Evolutionary conservation across 2,329 filamentous ascomycete species (phyloP).

Genomic region (Cordyceps sp.): DNA sequence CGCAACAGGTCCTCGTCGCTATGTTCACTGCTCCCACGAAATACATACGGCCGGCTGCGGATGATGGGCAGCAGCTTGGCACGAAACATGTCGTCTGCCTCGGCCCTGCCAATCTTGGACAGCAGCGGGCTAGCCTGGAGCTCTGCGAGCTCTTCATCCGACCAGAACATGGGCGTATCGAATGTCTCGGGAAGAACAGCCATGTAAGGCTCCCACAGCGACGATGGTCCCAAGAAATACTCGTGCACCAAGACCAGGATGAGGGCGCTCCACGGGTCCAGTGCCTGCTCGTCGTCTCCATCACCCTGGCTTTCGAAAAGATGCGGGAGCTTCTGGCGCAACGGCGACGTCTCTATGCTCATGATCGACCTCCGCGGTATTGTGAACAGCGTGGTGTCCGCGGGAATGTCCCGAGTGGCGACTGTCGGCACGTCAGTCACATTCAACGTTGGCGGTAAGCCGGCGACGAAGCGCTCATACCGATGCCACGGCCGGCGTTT

Average conservation of each 20-base stretch:
- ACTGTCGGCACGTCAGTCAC: slow-evolving; percentile 29
- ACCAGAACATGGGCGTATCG: slow-evolving; percentile 87
- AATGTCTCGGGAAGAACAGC: slow-evolving; percentile 55
- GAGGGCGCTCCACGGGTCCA: slow-evolving; percentile 38
- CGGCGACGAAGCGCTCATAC: slow-evolving; percentile 16
- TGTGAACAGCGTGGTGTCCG: slow-evolving; percentile 65
- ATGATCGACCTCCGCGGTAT: slow-evolving; percentile 60
- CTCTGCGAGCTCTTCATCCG: slow-evolving; percentile 46
- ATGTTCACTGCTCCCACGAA: slow-evolving; percentile 17
- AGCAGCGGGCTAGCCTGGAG: slow-evolving; percentile 66
- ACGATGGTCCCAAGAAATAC: slow-evolving; percentile 37
- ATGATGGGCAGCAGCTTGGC: slow-evolving; percentile 33
- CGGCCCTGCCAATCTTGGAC: slow-evolving; percentile 56
- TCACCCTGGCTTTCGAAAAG: slow-evolving; percentile 26
- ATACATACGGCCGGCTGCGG: slow-evolving; percentile 25
- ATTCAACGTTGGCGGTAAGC: background rate
- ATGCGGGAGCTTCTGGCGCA: slow-evolving; percentile 39
- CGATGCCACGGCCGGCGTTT: slow-evolving; percentile 37
- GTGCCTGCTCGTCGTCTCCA: slow-evolving; percentile 17
- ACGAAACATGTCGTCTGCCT: slow-evolving; percentile 55
- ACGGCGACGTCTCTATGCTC: slow-evolving; percentile 52
- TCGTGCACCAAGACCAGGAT: slow-evolving; percentile 77
- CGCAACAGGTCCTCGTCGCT: slow-evolving; percentile 27
- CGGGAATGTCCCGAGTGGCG: slow-evolving; percentile 49
- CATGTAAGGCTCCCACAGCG: slow-evolving; percentile 65